Conservation (phyloP, 768 basidiomycete genomes). For the Butyriboletus loyo region DNA sequence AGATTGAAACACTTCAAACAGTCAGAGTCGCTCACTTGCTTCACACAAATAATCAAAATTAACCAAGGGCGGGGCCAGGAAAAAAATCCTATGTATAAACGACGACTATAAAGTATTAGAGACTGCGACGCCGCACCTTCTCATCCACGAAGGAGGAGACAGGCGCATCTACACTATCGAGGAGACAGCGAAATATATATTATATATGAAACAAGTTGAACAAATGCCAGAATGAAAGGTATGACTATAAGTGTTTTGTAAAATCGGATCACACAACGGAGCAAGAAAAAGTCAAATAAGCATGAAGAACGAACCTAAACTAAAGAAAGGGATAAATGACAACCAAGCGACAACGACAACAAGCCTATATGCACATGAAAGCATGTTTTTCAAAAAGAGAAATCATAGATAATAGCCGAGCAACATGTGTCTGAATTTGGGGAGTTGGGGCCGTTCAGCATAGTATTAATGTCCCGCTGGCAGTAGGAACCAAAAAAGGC, state of each 20-base stretch:
- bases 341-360: slow-evolving; percentile 18
- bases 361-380: slow-evolving; percentile 29
- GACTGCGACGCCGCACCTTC: slow-evolving; percentile 14
- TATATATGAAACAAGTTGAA: slow-evolving; percentile 29
- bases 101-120: slow-evolving; percentile 37
- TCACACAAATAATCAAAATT: background rate
- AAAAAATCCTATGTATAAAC: slow-evolving; percentile 23
- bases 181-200: slow-evolving; percentile 26
- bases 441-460: slow-evolving; percentile 20
- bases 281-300: slow-evolving; percentile 7
- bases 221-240: slow-evolving; percentile 18
- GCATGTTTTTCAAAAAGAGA: slow-evolving; percentile 16
- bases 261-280: slow-evolving; percentile 15
- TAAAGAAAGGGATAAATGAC: slow-evolving; percentile 28
- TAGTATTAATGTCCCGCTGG: slow-evolving; percentile 28
- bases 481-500: slow-evolving; percentile 7
- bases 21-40: background rate
- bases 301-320: slow-evolving; percentile 10
- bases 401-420: slow-evolving; percentile 30
- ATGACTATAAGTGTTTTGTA: slow-evolving; percentile 18
- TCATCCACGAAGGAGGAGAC: slow-evolving; percentile 2
- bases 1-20: background rate
- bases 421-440: slow-evolving; percentile 13
- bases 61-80: background rate
- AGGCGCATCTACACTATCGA: slow-evolving; percentile 28